Base-by-base conservation (phyloP, 2,329 filamentous ascomycete species). In the Penicillium sp. region DNA sequence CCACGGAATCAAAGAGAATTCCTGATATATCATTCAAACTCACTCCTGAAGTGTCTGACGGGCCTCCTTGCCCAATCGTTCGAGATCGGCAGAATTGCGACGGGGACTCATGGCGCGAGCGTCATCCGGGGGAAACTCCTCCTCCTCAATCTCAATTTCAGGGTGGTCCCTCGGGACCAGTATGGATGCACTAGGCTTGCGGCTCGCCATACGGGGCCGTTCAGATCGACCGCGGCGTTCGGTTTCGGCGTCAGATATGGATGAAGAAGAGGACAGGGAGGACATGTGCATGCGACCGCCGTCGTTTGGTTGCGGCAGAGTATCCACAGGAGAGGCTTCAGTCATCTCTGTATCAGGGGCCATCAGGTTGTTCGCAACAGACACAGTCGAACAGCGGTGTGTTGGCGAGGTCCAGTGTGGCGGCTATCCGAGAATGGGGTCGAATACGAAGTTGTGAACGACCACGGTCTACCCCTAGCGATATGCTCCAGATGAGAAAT, bases 91-190 rank as follows among this genome's bases (percentile, higher is more conserved):
- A 55, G 83, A 93, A 48, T 87, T 95, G 55, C 90, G 74, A 52
- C 90, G 75, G 2, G 90, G 90, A 61, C 89, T 95, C 90, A 98
- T 96, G 44, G 87, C 85, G 56, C 90, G 74, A 45, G 92, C 89
- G 62, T 95, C 89, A 61, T 87, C 84, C 15, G 88, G 84, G 16
- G 88, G 86, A 52, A 88, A 85, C 47, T 85, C 76, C 45, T 84
- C 77, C 47, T 86, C 81, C 44, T 82, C 69, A 23, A 85, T 77
- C 49, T 85, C 83, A 44, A 86, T 79, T 42, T 82, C 79, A 13
- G 77, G 79, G 54, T 76, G 84, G 57, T 90, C 84, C 51, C 85
- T 78, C 23, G 84, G 82, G 26, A 93, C 83, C 47, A 89, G 84
- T 48, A 92, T 82, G 32, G 86, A 87, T 40, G 84, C 84, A 60